Base-by-base conservation (phyloP, 148 eudicot species). In the Rheum nobile region DNA sequence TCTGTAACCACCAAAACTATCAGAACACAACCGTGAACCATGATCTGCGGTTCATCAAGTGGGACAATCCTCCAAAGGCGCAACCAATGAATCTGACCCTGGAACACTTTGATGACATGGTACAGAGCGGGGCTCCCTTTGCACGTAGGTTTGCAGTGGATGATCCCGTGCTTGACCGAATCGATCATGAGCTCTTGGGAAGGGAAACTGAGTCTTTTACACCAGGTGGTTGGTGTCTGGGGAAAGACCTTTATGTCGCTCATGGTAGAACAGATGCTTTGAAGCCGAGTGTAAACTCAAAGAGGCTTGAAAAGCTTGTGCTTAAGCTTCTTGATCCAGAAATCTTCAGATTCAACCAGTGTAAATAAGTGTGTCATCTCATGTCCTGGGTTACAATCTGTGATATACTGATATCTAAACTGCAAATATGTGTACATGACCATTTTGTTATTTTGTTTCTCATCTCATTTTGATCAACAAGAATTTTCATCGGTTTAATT, bases 1-100 rank as follows among this genome's bases (percentile, higher is more conserved):
- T 88, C 32, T 95, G 98, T 73, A 91, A 91, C 85, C 93, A 95
- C 79, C 90, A 91, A 76, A 91, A 91, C 77, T 95, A 84, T 75
- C 98, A 95, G 81, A 95, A 95, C 81, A 95, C 98, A 19, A 88
- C 96, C 0, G 93, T 90, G 52, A 95, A 95, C 82, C 88, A 88
- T 46, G 84, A 90, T 72, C 77, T 95, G 71, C 96, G 79, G 71
- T 95, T 74, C 71, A 79, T 82, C 32, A 87, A 78, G 73, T 90
- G 93, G 92, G 93, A 90, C 41, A 80, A 82, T 74, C 88, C 97
- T 22, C 87, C 86, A 29, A 90, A 81, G 65, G 87, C 81, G 69
- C 85, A 83, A 6, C 96, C 92, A 0, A 74, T 82, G 42, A 95
- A 84, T 79, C 83, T 95, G 72, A 90, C 93, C 17, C n/a, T 81